Percentiles rank a stretch among this genome's conserved stretches.
Evolutionary conservation across 1,139 yeast genomes (phyloP).

Genomic region (Saccharomyces hybrid): DNA sequence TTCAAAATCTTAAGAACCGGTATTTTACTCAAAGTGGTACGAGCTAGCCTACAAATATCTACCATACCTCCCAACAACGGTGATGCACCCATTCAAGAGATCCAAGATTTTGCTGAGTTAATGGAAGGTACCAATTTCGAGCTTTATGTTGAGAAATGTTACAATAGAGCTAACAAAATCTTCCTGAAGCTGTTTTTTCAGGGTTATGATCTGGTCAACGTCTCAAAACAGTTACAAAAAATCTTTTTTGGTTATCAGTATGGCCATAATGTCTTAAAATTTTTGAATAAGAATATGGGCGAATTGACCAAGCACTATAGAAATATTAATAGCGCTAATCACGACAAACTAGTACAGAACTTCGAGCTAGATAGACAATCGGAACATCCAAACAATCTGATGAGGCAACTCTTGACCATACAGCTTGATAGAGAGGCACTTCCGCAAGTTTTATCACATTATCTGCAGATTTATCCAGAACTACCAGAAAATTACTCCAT

Average conservation of each 20-base stretch:
- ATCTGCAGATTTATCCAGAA: constrained; percentile 8
- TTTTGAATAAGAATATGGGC: constrained; percentile 19
- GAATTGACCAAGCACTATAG: constrained; percentile 21
- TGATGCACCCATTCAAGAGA: neutral
- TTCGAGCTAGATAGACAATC: constrained; percentile 17
- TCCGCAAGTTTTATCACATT: constrained; percentile 18
- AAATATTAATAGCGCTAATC: constrained; percentile 9
- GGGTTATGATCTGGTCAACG: constrained; percentile 48
- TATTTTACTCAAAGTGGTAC: constrained; percentile 62
- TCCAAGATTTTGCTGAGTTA: constrained; percentile 25
- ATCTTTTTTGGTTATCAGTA: constrained; percentile 52
- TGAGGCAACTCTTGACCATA: constrained; percentile 26
- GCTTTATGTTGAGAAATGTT: constrained; percentile 54
- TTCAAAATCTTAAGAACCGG: constrained; percentile 72
- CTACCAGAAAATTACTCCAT: neutral
- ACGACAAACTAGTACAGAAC: constrained; percentile 18
- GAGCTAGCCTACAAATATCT: constrained; percentile 14
- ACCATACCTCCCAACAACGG: constrained; percentile 5
- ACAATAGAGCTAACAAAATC: constrained; percentile 58
- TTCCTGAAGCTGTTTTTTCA: constrained; percentile 52
- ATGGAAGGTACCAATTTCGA: constrained; percentile 56
- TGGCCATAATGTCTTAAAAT: constrained; percentile 20
- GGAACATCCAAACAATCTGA: constrained; percentile 13
- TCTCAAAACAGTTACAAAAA: constrained; percentile 45
- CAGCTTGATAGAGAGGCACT: constrained; percentile 30